phyloP scores from a whole-genome alignment of 2,329 filamentous ascomycete genomes.

The Helminthosporium solani region DNA sequence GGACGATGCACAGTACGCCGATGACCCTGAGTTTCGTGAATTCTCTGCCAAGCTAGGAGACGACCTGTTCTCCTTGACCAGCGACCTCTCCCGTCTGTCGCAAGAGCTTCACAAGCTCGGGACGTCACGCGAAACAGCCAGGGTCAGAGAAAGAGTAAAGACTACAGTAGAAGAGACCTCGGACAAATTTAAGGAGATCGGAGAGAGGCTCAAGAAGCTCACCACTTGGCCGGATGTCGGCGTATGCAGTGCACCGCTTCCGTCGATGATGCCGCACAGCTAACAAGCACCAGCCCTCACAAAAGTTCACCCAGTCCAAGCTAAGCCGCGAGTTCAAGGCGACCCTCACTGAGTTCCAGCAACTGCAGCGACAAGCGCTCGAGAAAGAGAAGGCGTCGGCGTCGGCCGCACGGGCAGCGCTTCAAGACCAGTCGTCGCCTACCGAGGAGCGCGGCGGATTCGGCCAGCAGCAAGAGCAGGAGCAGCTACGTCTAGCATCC shows the following conservation, averaged over 20 bases:
- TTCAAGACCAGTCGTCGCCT: constrained; percentile 59
- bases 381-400: constrained; percentile 91
- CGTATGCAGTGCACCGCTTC: constrained; percentile 59
- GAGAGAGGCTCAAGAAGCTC: constrained; percentile 89
- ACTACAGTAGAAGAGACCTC: constrained; percentile 84
- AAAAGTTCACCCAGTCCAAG: constrained; percentile 96
- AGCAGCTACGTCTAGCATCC: constrained; percentile 77
- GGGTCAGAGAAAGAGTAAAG: constrained; percentile 86
- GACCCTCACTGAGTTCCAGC: constrained; percentile 86
- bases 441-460: constrained; percentile 44
- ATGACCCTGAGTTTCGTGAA: constrained; percentile 88
- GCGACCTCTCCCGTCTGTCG: constrained; percentile 80
- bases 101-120: constrained; percentile 84
- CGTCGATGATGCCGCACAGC: constrained; percentile 10
- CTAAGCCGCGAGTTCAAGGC: constrained; percentile 90
- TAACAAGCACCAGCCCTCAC: constrained; percentile 66
- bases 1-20: constrained; percentile 74
- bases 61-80: constrained; percentile 84
- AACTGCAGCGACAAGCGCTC: constrained; percentile 82
- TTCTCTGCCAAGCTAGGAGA: constrained; percentile 82
- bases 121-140: constrained; percentile 86
- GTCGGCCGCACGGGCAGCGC: constrained; percentile 75
- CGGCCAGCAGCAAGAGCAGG: constrained; percentile 60
- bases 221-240: constrained; percentile 70
- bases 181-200: constrained; percentile 84